These are phyloP conservation scores for Plasmodium blacklocki DNA, from an alignment of 169 alveolate genomes.

Conservation along the genomic window DNA sequence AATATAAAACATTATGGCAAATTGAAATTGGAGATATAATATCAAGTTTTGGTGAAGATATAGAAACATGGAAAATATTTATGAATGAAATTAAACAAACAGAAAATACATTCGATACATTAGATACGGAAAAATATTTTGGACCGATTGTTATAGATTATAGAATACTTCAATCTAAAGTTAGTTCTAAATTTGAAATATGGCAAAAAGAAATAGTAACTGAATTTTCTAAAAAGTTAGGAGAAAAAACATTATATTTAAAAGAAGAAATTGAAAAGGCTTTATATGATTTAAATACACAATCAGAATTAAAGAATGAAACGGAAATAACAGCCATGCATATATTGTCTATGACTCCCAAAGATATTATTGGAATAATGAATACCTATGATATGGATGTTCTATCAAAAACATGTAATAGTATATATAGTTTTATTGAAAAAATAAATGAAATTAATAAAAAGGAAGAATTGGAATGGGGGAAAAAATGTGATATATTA, in stretches of 20 bases:
- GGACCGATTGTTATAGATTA: slow-evolving; percentile 96
- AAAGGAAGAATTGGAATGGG: slow-evolving; percentile 89
- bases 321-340: slow-evolving; percentile 83
- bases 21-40: slow-evolving; percentile 91
- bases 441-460: slow-evolving; percentile 92
- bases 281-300: slow-evolving; percentile 79
- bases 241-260: slow-evolving; percentile 80
- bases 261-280: slow-evolving; percentile 73
- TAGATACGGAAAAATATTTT: slow-evolving; percentile 91
- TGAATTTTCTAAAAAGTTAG: slow-evolving; percentile 93
- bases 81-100: slow-evolving; percentile 93
- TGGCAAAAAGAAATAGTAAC: slow-evolving; percentile 96
- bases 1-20: slow-evolving; percentile 97
- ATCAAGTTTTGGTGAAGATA: slow-evolving; percentile 92
- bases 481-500: slow-evolving; percentile 89
- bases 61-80: slow-evolving; percentile 95
- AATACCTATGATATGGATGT: slow-evolving; percentile 82
- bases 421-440: slow-evolving; percentile 90
- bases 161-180: slow-evolving; percentile 87
- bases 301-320: slow-evolving; percentile 72
- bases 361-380: slow-evolving; percentile 81
- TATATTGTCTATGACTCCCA: slow-evolving; percentile 81
- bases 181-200: slow-evolving; percentile 92
- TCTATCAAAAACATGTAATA: slow-evolving; percentile 79
- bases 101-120: slow-evolving; percentile 93